phyloP scores from a whole-genome alignment of 441 rosid species.

The Euphorbia celastroides region DNA sequence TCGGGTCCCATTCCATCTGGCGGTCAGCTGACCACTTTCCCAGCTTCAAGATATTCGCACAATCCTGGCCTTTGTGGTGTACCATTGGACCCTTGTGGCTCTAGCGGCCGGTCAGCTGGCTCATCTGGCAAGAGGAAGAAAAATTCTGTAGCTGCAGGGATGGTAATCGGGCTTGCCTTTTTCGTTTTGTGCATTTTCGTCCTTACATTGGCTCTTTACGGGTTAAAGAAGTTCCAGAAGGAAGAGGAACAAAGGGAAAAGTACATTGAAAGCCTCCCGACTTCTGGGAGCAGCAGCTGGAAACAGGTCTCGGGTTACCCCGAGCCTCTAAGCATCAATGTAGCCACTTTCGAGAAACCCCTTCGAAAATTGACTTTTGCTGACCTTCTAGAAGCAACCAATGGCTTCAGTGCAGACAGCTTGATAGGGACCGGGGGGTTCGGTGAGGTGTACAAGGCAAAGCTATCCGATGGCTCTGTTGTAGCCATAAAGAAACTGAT shows the following conservation, averaged over 20 bases:
- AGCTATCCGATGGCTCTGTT: conserved; percentile 57
- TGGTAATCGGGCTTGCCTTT: conserved; percentile 56
- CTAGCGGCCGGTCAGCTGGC: conserved; percentile 27
- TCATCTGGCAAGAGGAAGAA: conserved; percentile 27
- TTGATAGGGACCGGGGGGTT: conserved; percentile 93
- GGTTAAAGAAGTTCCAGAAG: conserved; percentile 42
- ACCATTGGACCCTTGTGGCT: conserved; percentile 64
- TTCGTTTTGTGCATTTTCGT: conserved; percentile 53
- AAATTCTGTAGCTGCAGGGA: conserved; percentile 38
- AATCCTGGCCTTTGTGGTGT: conserved; percentile 93
- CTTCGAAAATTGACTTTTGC: conserved; percentile 77
- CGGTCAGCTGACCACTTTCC: conserved; percentile 92
- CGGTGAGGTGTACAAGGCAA: conserved; percentile 93
- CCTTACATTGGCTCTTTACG: conserved; percentile 56
- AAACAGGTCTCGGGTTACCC: conserved; percentile 64
- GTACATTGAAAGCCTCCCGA: conserved; percentile 83
- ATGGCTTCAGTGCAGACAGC: conserved; percentile 88
- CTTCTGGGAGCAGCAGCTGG: conserved; percentile 82
- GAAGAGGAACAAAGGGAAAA: conserved; percentile 65
- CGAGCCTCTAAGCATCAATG: conserved; percentile 82
- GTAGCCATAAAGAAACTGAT: conserved; percentile 92
- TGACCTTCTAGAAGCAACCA: conserved; percentile 88
- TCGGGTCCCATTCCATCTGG: conserved; percentile 81
- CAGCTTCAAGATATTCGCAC: conserved; percentile 68
- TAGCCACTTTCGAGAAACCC: conserved; percentile 93